A percentile compares a stretch with the other conserved stretches of the same genome.
Conservation (phyloP, 2,329 filamentous ascomycete genomes). For the Colletotrichum viniferum region DNA sequence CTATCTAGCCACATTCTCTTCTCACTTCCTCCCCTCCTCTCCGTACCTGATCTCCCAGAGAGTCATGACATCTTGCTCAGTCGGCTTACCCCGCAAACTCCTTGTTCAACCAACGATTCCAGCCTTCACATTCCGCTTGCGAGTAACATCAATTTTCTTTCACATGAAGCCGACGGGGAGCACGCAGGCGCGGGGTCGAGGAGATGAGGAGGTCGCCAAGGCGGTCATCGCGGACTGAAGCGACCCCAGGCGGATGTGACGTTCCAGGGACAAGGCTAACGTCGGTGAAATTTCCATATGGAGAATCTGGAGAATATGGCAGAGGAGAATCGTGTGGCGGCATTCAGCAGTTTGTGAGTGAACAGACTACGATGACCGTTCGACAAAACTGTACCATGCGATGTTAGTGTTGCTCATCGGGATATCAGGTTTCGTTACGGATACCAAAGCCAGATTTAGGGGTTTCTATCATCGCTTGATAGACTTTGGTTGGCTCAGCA, state of each 20-base stretch:
- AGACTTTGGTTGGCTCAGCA: not conserved
- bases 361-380: not conserved
- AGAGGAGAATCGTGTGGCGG: not conserved
- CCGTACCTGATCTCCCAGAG: not conserved
- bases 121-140: not conserved
- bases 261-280: not conserved
- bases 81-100: not conserved
- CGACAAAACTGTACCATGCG: not conserved
- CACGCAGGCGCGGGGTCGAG: not conserved
- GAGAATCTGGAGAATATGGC: not conserved
- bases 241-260: constrained; percentile 2
- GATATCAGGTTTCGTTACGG: not conserved
- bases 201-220: not conserved
- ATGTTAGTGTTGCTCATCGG: not conserved
- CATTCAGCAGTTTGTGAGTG: not conserved
- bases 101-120: not conserved
- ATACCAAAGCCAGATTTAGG: not conserved
- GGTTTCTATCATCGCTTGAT: not conserved
- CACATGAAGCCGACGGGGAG: constrained; percentile 9
- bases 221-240: constrained; percentile 1
- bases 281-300: constrained; percentile 6
- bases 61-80: not conserved
- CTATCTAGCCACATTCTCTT: not conserved
- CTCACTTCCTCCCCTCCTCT: not conserved
- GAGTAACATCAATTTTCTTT: not conserved